Percentiles rank a stretch among this genome's conserved stretches.
Evolutionary conservation across 208 protist species (phyloP).

Genomic region (Eutreptiella sp.): DNA sequence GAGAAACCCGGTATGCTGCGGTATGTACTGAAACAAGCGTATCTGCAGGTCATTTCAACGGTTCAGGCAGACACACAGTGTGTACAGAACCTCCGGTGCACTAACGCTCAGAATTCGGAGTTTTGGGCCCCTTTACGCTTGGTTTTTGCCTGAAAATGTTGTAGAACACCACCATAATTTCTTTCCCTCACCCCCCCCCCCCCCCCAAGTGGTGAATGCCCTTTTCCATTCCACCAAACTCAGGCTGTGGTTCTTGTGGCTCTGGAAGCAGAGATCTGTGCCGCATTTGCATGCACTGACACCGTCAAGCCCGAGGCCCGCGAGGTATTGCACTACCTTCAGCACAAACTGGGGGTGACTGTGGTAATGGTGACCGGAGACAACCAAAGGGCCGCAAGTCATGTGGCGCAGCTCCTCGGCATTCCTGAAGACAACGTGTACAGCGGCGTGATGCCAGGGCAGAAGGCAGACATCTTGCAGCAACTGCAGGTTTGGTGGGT

Average conservation of each 20-base stretch:
- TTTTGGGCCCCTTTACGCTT: too few species aligned
- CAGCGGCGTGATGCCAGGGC: slow-evolving; percentile 63
- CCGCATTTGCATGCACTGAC: slow-evolving; percentile 67
- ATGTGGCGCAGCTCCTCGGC: slow-evolving; percentile 57
- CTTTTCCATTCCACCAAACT: too few species aligned
- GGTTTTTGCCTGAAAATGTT: too few species aligned
- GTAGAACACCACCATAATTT: too few species aligned
- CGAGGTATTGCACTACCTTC: slow-evolving; percentile 56
- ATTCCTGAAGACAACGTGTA: slow-evolving; percentile 56
- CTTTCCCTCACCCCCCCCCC: too few species aligned
- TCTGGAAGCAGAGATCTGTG: slow-evolving; percentile 46
- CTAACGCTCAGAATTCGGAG: too few species aligned
- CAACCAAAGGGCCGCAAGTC: slow-evolving; percentile 49
- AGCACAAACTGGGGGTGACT: slow-evolving; percentile 38
- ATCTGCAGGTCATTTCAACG: too few species aligned
- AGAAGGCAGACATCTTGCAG: slow-evolving; percentile 69
- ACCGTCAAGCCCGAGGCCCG: slow-evolving; percentile 69
- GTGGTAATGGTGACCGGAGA: slow-evolving; percentile 75
- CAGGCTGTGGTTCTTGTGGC: slow-evolving; percentile 76
- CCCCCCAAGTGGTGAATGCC: too few species aligned
- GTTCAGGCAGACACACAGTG: too few species aligned
- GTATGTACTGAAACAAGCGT: too few species aligned
- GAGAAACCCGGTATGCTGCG: too few species aligned
- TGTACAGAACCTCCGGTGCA: too few species aligned
- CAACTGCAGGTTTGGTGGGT: slow-evolving; percentile 43